These are phyloP conservation scores for Neurospora tetrasperma DNA, from an alignment of 495 filamentous ascomycete genomes.

Conservation along the genomic window DNA sequence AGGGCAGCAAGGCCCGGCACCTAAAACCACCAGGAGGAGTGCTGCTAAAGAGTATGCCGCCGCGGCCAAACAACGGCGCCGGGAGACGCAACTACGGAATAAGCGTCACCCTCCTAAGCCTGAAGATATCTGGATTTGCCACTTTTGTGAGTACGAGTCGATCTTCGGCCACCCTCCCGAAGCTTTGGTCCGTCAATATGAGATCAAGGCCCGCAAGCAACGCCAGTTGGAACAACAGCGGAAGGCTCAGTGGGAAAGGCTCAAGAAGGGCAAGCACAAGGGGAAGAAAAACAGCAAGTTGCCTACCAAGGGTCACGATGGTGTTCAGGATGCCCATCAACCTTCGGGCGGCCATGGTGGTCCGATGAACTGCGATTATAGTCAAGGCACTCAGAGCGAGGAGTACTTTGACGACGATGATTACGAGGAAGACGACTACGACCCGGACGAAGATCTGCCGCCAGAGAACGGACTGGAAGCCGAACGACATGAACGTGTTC, in stretches of 20 bases:
- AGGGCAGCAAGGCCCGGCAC: conserved; percentile 4
- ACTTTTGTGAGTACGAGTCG: conserved; percentile 81
- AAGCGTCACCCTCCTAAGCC: conserved; percentile 60
- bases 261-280: conserved; percentile 90
- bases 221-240: conserved; percentile 74
- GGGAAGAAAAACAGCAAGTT: conserved; percentile 55
- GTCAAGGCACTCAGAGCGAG: conserved; percentile 19
- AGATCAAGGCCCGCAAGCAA: conserved; percentile 84
- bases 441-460: conserved; percentile 22
- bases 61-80: conserved; percentile 30
- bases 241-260: conserved; percentile 77
- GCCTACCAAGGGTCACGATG: conserved; percentile 40
- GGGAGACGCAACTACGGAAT: conserved; percentile 45
- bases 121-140: conserved; percentile 88
- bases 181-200: conserved; percentile 82
- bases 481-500: conserved; percentile 14
- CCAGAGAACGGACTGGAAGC: conserved; percentile 14
- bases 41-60: conserved; percentile 11
- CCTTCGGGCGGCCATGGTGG: conserved; percentile 15
- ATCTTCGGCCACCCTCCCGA: conserved; percentile 76
- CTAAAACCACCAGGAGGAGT: conserved; percentile 14
- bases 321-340: conserved; percentile 17
- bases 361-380: conserved; percentile 20
- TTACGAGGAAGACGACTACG: conserved; percentile 26
- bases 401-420: conserved; percentile 32